phyloP scores from a whole-genome alignment of 2,329 filamentous ascomycete species.

The Colletotrichum nymphaeae region DNA sequence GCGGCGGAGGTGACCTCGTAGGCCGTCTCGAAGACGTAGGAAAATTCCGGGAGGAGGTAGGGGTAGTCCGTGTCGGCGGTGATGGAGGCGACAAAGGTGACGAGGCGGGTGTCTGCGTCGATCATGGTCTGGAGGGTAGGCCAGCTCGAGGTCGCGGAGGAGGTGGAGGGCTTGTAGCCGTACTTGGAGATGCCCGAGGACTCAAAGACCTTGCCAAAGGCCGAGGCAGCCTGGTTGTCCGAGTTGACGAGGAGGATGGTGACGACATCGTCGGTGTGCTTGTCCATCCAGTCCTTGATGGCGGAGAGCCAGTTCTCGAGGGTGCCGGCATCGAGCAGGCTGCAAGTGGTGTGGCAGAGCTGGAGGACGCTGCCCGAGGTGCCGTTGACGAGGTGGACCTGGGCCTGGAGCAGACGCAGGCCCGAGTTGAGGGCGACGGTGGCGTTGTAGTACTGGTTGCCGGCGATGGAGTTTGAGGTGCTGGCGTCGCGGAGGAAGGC shows the following conservation, averaged over 20 bases:
- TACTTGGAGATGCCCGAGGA: conserved; percentile 70
- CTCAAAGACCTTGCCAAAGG: conserved; percentile 67
- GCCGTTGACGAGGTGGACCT: conserved; percentile 73
- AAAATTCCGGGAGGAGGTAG: conserved; percentile 73
- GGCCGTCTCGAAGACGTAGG: conserved; percentile 77
- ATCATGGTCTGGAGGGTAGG: conserved; percentile 80
- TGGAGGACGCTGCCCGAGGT: conserved; percentile 58
- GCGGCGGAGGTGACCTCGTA: conserved; percentile 71
- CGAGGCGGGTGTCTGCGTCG: conserved; percentile 69
- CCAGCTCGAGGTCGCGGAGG: conserved; percentile 64
- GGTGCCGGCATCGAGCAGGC: conserved; percentile 75
- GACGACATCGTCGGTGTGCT: conserved; percentile 79
- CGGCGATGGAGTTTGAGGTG: conserved; percentile 71
- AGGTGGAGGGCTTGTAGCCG: conserved; percentile 66
- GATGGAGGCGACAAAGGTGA: conserved; percentile 75
- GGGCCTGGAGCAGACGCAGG: conserved; percentile 76
- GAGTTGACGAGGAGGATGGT: conserved; percentile 81
- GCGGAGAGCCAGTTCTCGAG: conserved; percentile 71
- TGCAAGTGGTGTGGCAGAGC: conserved; percentile 78
- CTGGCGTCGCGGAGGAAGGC: conserved; percentile 75
- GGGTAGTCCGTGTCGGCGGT: conserved; percentile 55
- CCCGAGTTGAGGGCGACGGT: conserved; percentile 78
- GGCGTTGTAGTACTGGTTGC: conserved; percentile 81
- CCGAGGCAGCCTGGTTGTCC: conserved; percentile 65
- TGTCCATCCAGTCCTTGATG: conserved; percentile 77